Conservation (phyloP, 1,139 yeast genomes). For the Hanseniaspora gamundiae region DNA sequence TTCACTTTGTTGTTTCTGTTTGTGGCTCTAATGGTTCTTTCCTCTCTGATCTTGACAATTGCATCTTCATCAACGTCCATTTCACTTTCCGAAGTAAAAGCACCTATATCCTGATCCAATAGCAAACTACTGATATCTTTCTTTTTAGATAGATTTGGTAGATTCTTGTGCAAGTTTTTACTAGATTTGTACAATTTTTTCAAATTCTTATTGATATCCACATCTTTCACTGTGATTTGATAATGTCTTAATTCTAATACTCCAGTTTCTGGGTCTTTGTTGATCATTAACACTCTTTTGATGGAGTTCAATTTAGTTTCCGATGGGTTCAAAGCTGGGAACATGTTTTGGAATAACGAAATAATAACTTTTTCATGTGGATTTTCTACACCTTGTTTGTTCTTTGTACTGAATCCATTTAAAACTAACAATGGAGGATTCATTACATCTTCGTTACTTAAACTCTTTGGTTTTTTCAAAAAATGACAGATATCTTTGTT, state of each 20-base stretch:
- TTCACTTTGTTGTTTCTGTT: slow-evolving; percentile 11
- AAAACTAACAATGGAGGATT: slow-evolving; percentile 84
- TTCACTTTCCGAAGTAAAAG: slow-evolving; percentile 82
- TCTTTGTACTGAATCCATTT: slow-evolving; percentile 57
- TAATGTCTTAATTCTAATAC: slow-evolving; percentile 81
- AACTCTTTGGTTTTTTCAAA: slow-evolving; percentile 58
- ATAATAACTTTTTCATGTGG: slow-evolving; percentile 70
- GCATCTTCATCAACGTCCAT: slow-evolving; percentile 64
- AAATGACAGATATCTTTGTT: slow-evolving; percentile 68
- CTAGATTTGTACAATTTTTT: slow-evolving; percentile 64
- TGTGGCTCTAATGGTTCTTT: slow-evolving; percentile 21
- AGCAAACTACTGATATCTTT: slow-evolving; percentile 74
- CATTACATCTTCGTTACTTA: slow-evolving; percentile 53
- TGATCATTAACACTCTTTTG: slow-evolving; percentile 74
- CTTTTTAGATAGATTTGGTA: slow-evolving; percentile 63
- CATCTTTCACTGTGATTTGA: slow-evolving; percentile 75
- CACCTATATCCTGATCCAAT: slow-evolving; percentile 66
- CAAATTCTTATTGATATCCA: slow-evolving; percentile 62
- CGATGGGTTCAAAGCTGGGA: slow-evolving; percentile 85
- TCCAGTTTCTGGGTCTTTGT: slow-evolving; percentile 58
- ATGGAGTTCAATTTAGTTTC: slow-evolving; percentile 61
- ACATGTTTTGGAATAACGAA: slow-evolving; percentile 88
- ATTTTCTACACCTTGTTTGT: slow-evolving; percentile 16
- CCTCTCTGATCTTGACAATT: slow-evolving; percentile 59
- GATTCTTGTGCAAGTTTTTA: slow-evolving; percentile 44